These are phyloP conservation scores for Colletotrichum orbiculare DNA, from an alignment of 2,329 filamentous ascomycete genomes.

Conservation along the genomic window DNA sequence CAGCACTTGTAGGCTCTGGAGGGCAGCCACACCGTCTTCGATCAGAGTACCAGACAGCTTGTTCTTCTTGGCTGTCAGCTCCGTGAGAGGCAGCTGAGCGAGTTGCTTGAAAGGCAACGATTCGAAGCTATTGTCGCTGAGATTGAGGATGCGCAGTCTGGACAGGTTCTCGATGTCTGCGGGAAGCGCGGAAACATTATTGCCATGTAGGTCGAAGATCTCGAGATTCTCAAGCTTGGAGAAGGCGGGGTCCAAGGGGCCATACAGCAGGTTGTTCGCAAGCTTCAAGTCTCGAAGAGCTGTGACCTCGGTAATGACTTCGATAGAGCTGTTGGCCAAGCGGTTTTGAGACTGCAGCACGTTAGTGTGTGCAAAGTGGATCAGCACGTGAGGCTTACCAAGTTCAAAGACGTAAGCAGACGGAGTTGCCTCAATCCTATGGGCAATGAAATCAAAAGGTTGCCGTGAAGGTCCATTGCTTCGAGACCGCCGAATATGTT, in stretches of 20 bases:
- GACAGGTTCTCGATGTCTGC: conserved; percentile 73
- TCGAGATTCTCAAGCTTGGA: conserved; percentile 76
- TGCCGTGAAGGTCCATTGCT: conserved; percentile 86
- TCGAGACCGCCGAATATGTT: conserved; percentile 87
- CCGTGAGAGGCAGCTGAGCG: conserved; percentile 74
- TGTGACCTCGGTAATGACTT: conserved; percentile 78
- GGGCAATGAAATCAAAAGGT: conserved; percentile 78
- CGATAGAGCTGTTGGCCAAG: conserved; percentile 76
- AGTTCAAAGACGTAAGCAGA: conserved; percentile 81
- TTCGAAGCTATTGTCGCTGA: conserved; percentile 82
- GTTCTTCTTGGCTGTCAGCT: conserved; percentile 83
- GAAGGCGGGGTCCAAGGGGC: conserved; percentile 73
- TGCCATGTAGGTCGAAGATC: conserved; percentile 82
- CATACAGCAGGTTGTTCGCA: conserved; percentile 79
- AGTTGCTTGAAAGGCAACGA: conserved; percentile 77
- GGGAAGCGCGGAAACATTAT: conserved; percentile 80
- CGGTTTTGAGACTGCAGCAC: conserved; percentile 78
- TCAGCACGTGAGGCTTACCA: conserved; percentile 64
- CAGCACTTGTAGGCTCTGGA: conserved; percentile 77
- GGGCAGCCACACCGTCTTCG: conserved; percentile 64
- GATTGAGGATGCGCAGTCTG: conserved; percentile 79
- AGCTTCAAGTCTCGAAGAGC: conserved; percentile 84
- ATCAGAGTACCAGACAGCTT: conserved; percentile 80
- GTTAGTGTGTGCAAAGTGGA: conserved; percentile 34
- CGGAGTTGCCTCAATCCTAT: conserved; percentile 79